Conservation (phyloP, 306 rosid genomes). For the Fragaria nilgerrensis region DNA sequence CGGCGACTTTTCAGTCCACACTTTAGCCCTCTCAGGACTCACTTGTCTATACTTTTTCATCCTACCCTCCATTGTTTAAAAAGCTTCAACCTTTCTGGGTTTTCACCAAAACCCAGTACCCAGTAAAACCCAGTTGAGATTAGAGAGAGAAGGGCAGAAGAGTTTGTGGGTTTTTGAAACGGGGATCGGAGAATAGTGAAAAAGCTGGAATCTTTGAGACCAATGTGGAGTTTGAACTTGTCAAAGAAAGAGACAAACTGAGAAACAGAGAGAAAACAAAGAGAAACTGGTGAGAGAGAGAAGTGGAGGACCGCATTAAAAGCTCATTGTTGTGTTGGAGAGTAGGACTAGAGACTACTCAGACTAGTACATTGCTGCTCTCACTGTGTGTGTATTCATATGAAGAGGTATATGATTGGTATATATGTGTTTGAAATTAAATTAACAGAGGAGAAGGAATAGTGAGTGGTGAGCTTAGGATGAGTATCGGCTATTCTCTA, state of each 20-base stretch:
- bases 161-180: not conserved
- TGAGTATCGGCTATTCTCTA: not conserved
- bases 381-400: not conserved
- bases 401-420: not conserved
- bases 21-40: constrained; percentile 90
- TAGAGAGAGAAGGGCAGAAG: not conserved
- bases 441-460: not conserved
- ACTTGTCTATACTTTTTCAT: constrained; percentile 68
- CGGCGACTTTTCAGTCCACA: constrained; percentile 91
- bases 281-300: constrained; percentile 4
- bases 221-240: constrained; percentile 6
- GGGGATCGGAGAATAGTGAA: constrained; percentile 34
- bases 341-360: not conserved
- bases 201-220: constrained; percentile 11
- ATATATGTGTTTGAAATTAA: not conserved
- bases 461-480: not conserved
- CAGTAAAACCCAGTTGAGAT: not conserved
- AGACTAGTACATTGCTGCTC: not conserved
- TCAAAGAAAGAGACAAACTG: constrained; percentile 14
- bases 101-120: not conserved
- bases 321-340: not conserved
- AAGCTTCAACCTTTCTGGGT: not conserved
- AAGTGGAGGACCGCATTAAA: constrained; percentile 29
- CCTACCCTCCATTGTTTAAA: constrained; percentile 56
- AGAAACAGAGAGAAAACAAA: not conserved